Conservation (phyloP, 345 rosid genomes). For the Dipteronia sinensis region DNA sequence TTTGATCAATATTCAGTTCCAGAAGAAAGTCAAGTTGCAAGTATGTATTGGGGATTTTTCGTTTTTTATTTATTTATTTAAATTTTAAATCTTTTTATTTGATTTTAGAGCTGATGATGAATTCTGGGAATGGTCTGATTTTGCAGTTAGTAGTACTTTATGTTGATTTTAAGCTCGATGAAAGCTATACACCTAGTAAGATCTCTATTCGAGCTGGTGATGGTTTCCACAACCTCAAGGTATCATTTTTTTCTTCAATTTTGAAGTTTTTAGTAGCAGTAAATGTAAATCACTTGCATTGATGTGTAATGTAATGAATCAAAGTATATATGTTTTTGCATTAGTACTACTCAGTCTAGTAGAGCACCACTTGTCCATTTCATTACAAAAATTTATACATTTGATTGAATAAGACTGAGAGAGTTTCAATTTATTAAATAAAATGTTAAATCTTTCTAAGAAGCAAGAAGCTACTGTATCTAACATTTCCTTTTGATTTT, state of each 20-base stretch:
- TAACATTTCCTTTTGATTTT: neutral
- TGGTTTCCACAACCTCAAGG: constrained; percentile 95
- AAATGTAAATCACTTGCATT: too few species aligned
- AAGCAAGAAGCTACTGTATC: too few species aligned
- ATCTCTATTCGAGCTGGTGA: constrained; percentile 87
- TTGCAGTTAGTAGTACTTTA: constrained; percentile 72
- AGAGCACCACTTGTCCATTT: neutral
- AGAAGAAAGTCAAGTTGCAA: constrained; percentile 92
- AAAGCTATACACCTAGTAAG: constrained; percentile 92
- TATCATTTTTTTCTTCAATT: constrained; percentile 19
- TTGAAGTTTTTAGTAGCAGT: neutral
- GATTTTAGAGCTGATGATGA: neutral
- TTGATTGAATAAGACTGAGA: neutral
- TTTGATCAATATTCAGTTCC: constrained; percentile 89
- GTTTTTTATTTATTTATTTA: neutral
- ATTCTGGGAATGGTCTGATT: constrained; percentile 9
- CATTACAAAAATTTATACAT: neutral
- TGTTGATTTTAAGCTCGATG: constrained; percentile 92
- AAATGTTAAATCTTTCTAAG: neutral
- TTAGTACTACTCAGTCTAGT: too few species aligned
- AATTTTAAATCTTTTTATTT: neutral
- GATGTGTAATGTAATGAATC: too few species aligned
- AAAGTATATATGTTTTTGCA: too few species aligned
- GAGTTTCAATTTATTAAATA: neutral
- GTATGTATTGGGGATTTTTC: constrained; percentile 29